Conservation (phyloP, 331 rosid genomes). For the Quercus tomentella region DNA sequence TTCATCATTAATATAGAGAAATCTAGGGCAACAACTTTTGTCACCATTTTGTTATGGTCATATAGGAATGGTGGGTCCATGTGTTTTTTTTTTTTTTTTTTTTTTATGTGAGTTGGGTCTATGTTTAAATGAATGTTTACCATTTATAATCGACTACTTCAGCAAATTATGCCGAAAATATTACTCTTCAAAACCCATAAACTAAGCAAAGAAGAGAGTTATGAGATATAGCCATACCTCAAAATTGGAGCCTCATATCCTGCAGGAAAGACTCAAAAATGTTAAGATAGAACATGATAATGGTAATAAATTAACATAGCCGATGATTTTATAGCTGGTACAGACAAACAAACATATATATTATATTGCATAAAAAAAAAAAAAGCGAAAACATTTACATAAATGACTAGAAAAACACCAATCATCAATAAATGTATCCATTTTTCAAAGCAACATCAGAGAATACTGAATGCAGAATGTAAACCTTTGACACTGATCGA, state of each 20-base stretch:
- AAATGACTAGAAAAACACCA: neutral
- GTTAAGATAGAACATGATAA: neutral
- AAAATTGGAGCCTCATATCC: constrained; percentile 62
- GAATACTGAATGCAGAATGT: neutral
- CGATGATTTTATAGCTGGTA: neutral
- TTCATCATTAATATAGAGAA: neutral
- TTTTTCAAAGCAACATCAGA: neutral
- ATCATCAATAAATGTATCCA: neutral
- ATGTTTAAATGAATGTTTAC: too few relatives aligned
- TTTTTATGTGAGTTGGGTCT: too few relatives aligned
- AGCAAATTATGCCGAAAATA: too few relatives aligned
- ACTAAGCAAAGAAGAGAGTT: neutral
- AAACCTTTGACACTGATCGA: neutral
- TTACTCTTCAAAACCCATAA: neutral
- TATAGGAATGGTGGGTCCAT: too few relatives aligned
- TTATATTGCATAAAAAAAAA: neutral
- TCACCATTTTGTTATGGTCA: too few relatives aligned
- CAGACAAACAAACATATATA: neutral
- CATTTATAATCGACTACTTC: too few relatives aligned
- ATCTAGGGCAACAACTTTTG: too few relatives aligned
- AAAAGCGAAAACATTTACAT: neutral
- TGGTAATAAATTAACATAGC: neutral
- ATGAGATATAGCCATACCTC: constrained; percentile 35
- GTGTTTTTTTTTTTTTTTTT: too few relatives aligned
- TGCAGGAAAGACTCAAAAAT: constrained; percentile 21